These are phyloP conservation scores for Botrytis tulipae DNA, from an alignment of 2,329 filamentous ascomycete species.

Conservation along the genomic window DNA sequence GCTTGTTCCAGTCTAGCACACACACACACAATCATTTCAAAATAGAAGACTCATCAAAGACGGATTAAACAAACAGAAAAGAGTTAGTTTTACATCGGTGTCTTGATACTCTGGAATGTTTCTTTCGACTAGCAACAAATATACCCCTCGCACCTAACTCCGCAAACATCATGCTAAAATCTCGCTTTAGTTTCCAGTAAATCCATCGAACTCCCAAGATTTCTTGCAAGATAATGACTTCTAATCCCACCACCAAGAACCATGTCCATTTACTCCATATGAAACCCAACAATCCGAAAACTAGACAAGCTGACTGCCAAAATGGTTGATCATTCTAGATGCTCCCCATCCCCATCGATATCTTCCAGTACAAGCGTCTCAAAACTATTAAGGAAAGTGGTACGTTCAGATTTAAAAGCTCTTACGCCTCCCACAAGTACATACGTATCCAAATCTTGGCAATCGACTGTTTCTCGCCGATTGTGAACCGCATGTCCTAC, in stretches of 20 bases:
- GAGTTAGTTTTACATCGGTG: accelerated
- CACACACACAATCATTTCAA: neutral
- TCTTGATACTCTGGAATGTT: neutral
- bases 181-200: neutral
- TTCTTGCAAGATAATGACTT: neutral
- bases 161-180: neutral
- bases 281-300: neutral
- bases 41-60: neutral
- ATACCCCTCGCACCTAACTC: neutral
- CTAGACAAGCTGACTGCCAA: neutral
- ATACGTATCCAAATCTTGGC: neutral
- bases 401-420: neutral
- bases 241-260: neutral
- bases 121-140: neutral
- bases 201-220: no score
- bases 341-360: accelerated
- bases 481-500: no score
- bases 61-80: neutral
- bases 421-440: neutral
- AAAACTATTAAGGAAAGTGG: no score
- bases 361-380: neutral
- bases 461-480: neutral
- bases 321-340: neutral
- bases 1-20: neutral
- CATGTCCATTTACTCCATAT: neutral